phyloP scores from a whole-genome alignment of 2,329 filamentous ascomycete genomes.

The Gnomoniopsis smithogilvyi region DNA sequence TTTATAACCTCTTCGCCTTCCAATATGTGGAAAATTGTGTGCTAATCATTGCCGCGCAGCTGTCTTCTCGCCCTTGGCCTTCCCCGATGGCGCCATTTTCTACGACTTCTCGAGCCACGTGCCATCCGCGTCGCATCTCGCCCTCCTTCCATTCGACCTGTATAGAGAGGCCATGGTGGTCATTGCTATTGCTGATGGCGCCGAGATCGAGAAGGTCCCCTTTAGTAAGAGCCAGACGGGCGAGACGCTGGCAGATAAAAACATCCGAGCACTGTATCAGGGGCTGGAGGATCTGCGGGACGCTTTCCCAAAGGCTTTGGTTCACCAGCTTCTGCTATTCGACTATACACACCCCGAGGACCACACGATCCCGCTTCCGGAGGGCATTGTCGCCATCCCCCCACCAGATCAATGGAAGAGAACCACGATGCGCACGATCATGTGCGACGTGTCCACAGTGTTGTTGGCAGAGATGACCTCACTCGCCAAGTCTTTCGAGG shows the following conservation, averaged over 20 bases:
- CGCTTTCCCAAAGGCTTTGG: slow-evolving; percentile 70
- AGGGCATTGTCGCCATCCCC: slow-evolving; percentile 71
- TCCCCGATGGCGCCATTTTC: slow-evolving; percentile 79
- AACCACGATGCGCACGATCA: slow-evolving; percentile 77
- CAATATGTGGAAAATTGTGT: slow-evolving; percentile 7
- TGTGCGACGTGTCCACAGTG: slow-evolving; percentile 74
- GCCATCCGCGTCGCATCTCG: slow-evolving; percentile 74
- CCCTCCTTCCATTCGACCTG: slow-evolving; percentile 84
- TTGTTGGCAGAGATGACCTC: slow-evolving; percentile 73
- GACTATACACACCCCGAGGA: slow-evolving; percentile 57
- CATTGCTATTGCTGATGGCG: slow-evolving; percentile 80
- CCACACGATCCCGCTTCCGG: slow-evolving; percentile 52
- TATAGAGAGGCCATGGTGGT: slow-evolving; percentile 82
- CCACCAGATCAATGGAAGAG: slow-evolving; percentile 64
- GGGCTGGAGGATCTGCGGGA: slow-evolving; percentile 70
- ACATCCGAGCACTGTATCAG: slow-evolving; percentile 57
- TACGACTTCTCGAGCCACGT: slow-evolving; percentile 83
- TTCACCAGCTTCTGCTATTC: slow-evolving; percentile 78
- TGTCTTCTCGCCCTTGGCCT: slow-evolving; percentile 90
- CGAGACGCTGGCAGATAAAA: slow-evolving; percentile 52
- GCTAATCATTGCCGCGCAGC: slow-evolving; percentile 46
- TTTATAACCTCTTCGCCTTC: background rate
- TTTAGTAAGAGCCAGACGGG: slow-evolving; percentile 56
- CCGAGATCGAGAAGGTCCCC: slow-evolving; percentile 56
- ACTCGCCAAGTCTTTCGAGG: slow-evolving; percentile 70